Base-by-base conservation (phyloP, 2,329 filamentous ascomycete species). In the Microdochium trichocladiopsis region DNA sequence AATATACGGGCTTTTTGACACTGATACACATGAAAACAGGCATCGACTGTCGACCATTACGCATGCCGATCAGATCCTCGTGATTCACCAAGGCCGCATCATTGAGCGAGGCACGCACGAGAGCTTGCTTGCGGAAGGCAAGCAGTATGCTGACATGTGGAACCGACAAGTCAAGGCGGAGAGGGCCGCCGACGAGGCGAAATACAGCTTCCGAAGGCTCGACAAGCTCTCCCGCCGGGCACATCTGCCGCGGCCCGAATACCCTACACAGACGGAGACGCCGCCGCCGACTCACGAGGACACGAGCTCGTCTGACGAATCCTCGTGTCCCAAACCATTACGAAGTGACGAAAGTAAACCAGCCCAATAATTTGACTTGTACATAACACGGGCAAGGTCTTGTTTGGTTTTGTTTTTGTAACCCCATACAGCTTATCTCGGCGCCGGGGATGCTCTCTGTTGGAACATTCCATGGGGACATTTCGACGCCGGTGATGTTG, bases 1-100 rank as follows among this genome's bases (percentile, higher is more conserved):
- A 8, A 18, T 41, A 41, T 12, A 6, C n/a, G n/a, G 36, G 36
- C 10, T 18, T 11, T 12, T 12, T 6, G n/a, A 12, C 11, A n/a
- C n/a, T 41, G 10, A 12, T 11, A 41, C 10, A 5, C 5, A 16
- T 6, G 10, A 18, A 41, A 18, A 8, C 56, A 84, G 80, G 50
- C 90, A 95, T 69, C 86, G 90, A 51, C 74, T 96, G 23, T 94
- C 89, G 28, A 91, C 87, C 1, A 93, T 94, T 60, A 92, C 88
- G 2, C 86, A 88, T 53, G 90, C 90, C 10, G 88, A 95, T 66
- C 88, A 92, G 62, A 91, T 95, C 55, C 75, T 91, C 51, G 90
- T 95, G 47, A 76, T 92, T 25, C 84, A 87, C 56, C 82, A 83
- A 54, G 90, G 90, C n/a, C 77, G 79, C 47, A 86, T 95, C 50